These are phyloP conservation scores for Cercospora sp. DNA, from an alignment of 2,329 filamentous ascomycete species.

Conservation along the genomic window DNA sequence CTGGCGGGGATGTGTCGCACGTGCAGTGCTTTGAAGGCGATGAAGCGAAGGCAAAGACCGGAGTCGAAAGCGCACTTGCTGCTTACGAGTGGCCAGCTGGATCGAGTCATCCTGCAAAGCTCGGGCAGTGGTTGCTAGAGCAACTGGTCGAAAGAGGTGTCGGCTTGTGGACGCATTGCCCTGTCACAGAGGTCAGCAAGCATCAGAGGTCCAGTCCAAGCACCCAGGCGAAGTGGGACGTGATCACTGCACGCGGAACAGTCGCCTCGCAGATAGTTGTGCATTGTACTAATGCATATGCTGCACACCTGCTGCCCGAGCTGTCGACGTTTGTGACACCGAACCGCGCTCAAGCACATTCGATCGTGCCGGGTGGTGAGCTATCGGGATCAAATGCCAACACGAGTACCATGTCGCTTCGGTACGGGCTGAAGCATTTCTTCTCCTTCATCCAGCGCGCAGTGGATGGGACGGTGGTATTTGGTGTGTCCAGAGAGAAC, in stretches of 20 bases:
- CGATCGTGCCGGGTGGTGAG: conserved; percentile 44
- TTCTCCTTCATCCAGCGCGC: conserved; percentile 52
- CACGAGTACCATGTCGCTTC: conserved; percentile 47
- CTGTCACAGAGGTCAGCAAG: conserved; percentile 34
- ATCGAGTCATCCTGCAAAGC: conserved; percentile 52
- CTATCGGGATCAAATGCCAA: conserved; percentile 42
- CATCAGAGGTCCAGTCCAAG: conserved; percentile 20
- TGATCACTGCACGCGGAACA: conserved; percentile 40
- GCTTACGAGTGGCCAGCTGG: conserved; percentile 56
- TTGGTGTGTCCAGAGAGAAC: conserved; percentile 48
- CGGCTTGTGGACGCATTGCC: conserved; percentile 48
- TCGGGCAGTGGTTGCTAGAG: conserved; percentile 51
- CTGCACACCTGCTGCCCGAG: conserved; percentile 42
- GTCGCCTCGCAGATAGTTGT: conserved; percentile 37
- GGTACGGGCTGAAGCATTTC: conserved; percentile 51
- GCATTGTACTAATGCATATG: conserved; percentile 47
- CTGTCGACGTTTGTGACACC: conserved; percentile 43
- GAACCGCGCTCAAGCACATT: conserved; percentile 49
- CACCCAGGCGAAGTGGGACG: conserved; percentile 33
- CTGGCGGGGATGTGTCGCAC: conserved; percentile 49
- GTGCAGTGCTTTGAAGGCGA: conserved; percentile 44
- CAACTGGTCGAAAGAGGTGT: conserved; percentile 43
- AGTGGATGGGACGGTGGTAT: conserved; percentile 47
- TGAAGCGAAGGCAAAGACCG: conserved; percentile 43
- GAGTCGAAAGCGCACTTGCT: conserved; percentile 43